Evolutionary conservation across 441 rosid species (phyloP), one percentile per base, ranked within the genome.

Genomic region (Theobroma grandiflorum): DNA sequence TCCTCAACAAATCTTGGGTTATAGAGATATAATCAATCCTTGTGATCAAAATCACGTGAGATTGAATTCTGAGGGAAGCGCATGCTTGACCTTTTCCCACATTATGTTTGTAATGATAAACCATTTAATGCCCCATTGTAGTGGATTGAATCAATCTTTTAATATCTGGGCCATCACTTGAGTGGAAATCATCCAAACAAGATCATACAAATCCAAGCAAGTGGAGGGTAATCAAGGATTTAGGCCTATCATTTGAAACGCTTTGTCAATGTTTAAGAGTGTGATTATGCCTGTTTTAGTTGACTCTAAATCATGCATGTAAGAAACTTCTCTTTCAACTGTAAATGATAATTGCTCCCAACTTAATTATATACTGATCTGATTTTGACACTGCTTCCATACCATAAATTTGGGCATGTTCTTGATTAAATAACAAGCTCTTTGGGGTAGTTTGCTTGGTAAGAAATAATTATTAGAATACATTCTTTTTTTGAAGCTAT

Each of bases 141-240:
- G 61, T 63, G 66, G 26, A 61, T 22, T 53, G n/a, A 20, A 37
- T 26, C 61, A n/a, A 64, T 2, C 74, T n/a, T 33, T 64, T 33
- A 45, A 65, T 47, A 66, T 31, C 20, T 47, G 84, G 71, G 62
- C 75, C 75, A 82, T 57, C 59, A 47, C 62, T 65, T 12, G 57
- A 74, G 71, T 58, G 76, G 59, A 67, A 82, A 78, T 78, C 75
- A 38, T 59, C 61, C 40, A 57, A 72, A 40, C 22, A 72, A 78
- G 57, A 82, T 78, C 72, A 22, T 40, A 62, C 52, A 74, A 47
- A 74, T 74, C 79, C 65, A 18, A 26, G 47, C 31, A 63, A 81
- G 18, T 71, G 50, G 55, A 37, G 50, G 22, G 49, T 63, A 47
- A 75, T 75, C 57, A 75, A 63, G n/a, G 68, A 59, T 71, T 26